Conservation (phyloP, 2,329 filamentous ascomycete genomes). For the Nannizzia gypsea region DNA sequence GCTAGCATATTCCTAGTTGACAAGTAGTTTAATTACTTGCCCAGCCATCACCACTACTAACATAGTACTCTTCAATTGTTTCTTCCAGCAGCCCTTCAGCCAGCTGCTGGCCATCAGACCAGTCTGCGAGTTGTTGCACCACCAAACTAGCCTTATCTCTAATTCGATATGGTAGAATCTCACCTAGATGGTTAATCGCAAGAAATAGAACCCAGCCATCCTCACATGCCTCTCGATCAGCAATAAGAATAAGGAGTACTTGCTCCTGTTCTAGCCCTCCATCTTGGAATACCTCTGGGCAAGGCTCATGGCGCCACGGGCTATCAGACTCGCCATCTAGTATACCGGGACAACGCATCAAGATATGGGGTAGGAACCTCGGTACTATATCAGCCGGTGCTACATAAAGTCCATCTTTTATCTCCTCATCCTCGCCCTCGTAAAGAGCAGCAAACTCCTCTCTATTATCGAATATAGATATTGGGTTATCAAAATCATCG, state of each 20-base stretch:
- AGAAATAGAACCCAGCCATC: not conserved
- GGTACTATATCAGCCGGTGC: not conserved
- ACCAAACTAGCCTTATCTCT: not conserved
- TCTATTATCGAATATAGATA: not conserved
- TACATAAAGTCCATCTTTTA: not conserved
- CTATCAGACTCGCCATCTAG: not conserved
- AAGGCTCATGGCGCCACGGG: not conserved
- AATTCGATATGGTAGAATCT: not conserved
- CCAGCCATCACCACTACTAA: not conserved
- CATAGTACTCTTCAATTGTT: not conserved
- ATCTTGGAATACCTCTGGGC: not conserved
- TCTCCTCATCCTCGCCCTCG: not conserved
- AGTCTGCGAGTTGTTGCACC: not conserved
- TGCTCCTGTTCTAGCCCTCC: not conserved
- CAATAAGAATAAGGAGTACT: not conserved
- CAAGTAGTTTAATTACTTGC: not conserved
- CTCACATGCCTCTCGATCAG: not conserved
- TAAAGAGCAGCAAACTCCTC: not conserved
- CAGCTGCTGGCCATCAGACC: not conserved
- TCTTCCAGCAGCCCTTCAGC: not conserved
- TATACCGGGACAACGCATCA: not conserved
- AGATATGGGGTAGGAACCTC: not conserved
- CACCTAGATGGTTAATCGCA: not conserved
- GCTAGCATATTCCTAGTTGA: not conserved
- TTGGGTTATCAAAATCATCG: not conserved